Evolutionary conservation across 345 rosid genomes (phyloP).

Genomic region (Eucalyptus coolabah): DNA sequence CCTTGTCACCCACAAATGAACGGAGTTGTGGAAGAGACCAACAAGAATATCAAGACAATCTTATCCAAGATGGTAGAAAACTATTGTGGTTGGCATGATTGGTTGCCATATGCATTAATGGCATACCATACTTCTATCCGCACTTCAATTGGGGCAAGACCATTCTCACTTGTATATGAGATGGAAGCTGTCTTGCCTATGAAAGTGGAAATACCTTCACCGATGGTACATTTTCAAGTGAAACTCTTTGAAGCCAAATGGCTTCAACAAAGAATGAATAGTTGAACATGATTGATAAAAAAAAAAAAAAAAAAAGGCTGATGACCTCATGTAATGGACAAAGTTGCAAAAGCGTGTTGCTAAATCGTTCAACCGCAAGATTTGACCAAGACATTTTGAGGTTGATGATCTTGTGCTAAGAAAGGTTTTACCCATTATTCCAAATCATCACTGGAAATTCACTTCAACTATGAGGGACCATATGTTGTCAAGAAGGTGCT

Average conservation of each 20-base stretch:
- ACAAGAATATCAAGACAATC: too few relatives aligned
- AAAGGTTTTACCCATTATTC: not conserved
- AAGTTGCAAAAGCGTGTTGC: not conserved
- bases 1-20: too few relatives aligned
- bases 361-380: too few relatives aligned
- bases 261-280: not conserved
- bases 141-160: not conserved
- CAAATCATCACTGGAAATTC: not conserved
- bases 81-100: too few relatives aligned
- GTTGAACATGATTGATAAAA: too few relatives aligned
- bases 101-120: too few relatives aligned
- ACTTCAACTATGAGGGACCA: fast-evolving
- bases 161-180: not conserved
- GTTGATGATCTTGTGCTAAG: not conserved
- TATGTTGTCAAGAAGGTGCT: not conserved
- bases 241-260: not conserved
- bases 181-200: not conserved
- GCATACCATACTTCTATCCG: too few relatives aligned
- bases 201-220: not conserved
- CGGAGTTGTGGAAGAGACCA: too few relatives aligned
- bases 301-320: too few relatives aligned
- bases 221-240: too few relatives aligned
- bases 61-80: too few relatives aligned
- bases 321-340: not conserved
- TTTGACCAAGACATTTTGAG: not conserved